Percentiles rank a stretch among this genome's conserved stretches.
Conservation (phyloP, 2,329 filamentous ascomycete species). For the Aureobasidium melanogenum region DNA sequence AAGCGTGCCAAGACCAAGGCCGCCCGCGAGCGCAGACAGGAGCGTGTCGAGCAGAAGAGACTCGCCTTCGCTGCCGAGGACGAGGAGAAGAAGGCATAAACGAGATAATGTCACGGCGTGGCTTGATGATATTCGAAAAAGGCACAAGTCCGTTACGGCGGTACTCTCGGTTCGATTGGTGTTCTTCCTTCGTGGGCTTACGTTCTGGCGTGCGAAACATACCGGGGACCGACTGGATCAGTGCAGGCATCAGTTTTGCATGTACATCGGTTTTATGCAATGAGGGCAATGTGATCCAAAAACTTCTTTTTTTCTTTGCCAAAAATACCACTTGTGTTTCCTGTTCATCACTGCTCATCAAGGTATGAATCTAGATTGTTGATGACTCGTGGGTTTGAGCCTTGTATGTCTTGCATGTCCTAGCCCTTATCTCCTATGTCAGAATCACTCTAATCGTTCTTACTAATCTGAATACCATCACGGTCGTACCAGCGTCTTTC, state of each 20-base stretch:
- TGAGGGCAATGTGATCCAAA: slow-evolving; percentile 14
- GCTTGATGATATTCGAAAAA: slow-evolving; percentile 14
- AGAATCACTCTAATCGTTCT: not conserved
- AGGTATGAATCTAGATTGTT: not conserved
- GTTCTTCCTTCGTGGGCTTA: slow-evolving; percentile 13
- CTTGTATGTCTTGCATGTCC: not conserved
- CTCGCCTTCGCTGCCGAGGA: slow-evolving; percentile 70
- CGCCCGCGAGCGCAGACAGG: slow-evolving; percentile 94
- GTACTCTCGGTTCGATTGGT: slow-evolving; percentile 13
- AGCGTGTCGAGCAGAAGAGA: slow-evolving; percentile 87
- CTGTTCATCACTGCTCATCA: not conserved
- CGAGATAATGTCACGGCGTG: slow-evolving; percentile 8
- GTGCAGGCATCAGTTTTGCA: slow-evolving; percentile 12
- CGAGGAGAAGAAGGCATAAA: slow-evolving; percentile 32
- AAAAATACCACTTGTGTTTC: slow-evolving; percentile 9
- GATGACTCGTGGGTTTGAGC: not conserved
- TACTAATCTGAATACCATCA: not conserved
- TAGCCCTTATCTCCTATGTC: not conserved
- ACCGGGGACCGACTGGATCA: slow-evolving; percentile 13
- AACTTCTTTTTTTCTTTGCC: slow-evolving; percentile 13
- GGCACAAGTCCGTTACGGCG: slow-evolving; percentile 12
- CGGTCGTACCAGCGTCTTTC: not conserved
- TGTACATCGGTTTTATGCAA: slow-evolving; percentile 15
- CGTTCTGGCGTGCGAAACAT: slow-evolving; percentile 13
- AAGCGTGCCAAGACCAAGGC: slow-evolving; percentile 98